phyloP scores from a whole-genome alignment of 495 filamentous ascomycete species.

The Talaromyces borbonicus region DNA sequence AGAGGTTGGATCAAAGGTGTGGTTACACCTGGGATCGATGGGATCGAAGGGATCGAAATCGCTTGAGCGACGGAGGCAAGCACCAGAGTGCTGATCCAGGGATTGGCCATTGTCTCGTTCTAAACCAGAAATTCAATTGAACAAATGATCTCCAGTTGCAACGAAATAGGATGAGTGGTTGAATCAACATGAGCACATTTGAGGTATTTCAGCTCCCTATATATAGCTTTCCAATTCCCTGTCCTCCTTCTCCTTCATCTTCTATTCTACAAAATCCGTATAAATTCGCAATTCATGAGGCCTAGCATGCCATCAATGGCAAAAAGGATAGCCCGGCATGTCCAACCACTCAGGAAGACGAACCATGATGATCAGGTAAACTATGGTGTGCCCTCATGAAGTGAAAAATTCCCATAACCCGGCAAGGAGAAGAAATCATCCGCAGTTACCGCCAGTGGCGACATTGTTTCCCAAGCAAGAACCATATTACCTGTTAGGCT shows the following conservation, averaged over 20 bases:
- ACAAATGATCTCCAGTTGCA: neutral
- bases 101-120: neutral
- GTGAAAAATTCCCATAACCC: neutral
- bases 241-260: constrained; percentile 1
- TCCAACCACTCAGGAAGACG: neutral
- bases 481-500: neutral
- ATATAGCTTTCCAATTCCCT: constrained; percentile 9
- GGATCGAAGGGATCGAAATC: constrained; percentile 36
- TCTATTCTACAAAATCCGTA: neutral
- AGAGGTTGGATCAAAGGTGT: constrained; percentile 30
- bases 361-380: neutral
- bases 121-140: neutral
- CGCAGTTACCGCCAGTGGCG: neutral
- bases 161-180: neutral
- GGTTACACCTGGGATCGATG: constrained; percentile 47
- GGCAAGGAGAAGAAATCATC: neutral
- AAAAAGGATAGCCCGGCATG: neutral
- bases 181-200: constrained; percentile 18
- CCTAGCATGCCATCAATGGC: constrained; percentile 11
- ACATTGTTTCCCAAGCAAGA: neutral
- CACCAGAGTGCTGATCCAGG: neutral
- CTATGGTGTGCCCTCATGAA: neutral
- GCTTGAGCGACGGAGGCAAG: neutral
- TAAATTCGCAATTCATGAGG: neutral
- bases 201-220: constrained; percentile 18